Percentiles rank a stretch among this genome's conserved stretches.
Evolutionary conservation across 148 eudicot genomes (phyloP).

Genomic region (Fagopyrum esculentum): DNA sequence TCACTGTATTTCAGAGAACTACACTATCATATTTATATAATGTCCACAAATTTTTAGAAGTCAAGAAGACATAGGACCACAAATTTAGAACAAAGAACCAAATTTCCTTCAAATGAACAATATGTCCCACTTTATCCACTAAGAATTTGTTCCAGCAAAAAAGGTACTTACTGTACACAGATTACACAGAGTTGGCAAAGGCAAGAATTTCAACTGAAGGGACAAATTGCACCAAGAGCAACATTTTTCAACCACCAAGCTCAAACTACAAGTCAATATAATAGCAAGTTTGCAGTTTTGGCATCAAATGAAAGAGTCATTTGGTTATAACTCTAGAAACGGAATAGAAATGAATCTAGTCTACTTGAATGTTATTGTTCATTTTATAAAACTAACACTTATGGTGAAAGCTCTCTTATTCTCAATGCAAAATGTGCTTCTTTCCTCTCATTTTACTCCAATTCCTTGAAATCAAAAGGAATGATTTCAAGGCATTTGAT

Average conservation of each 20-base stretch:
- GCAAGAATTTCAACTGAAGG: background rate
- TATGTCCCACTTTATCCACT: conserved; percentile 1
- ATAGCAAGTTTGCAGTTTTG: background rate
- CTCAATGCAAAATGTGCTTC: too few species aligned
- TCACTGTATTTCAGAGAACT: background rate
- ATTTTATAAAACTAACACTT: too few species aligned
- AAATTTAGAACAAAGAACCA: background rate
- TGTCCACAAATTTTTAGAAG: background rate
- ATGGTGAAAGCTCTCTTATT: too few species aligned
- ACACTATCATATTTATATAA: background rate
- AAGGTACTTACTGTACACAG: background rate
- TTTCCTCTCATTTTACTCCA: too few species aligned
- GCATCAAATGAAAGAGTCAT: background rate
- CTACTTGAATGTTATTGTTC: too few species aligned
- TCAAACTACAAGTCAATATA: background rate
- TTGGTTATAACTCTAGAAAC: too few species aligned
- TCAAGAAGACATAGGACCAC: background rate
- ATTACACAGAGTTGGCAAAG: conserved; percentile 1
- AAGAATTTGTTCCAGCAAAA: background rate
- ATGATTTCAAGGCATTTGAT: too few species aligned
- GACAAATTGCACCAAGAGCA: background rate
- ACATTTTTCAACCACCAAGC: background rate
- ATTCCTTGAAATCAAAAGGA: too few species aligned
- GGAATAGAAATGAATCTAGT: too few species aligned
- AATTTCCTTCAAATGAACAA: background rate